phyloP scores from a whole-genome alignment of 1,139 yeast genomes.

The Lodderomyces margitis region DNA sequence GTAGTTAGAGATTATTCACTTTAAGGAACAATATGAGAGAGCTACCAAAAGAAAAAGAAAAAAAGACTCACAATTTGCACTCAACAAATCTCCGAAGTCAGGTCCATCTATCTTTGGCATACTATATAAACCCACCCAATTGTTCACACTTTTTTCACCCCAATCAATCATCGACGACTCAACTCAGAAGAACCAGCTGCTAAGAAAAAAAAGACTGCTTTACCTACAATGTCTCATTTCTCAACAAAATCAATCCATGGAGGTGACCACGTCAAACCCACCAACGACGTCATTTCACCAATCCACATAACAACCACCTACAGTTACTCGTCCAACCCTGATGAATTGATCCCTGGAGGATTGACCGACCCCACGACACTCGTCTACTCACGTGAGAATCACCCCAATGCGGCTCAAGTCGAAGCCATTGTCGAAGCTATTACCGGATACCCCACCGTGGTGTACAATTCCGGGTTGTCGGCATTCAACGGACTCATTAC shows the following conservation, averaged over 20 bases:
- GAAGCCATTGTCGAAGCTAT: slow-evolving; percentile 66
- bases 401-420: slow-evolving; percentile 66
- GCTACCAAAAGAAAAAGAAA: neutral
- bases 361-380: slow-evolving; percentile 20
- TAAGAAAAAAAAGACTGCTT: too few relatives aligned
- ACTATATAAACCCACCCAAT: neutral
- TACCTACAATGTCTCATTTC: slow-evolving; percentile 44
- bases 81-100: too few relatives aligned
- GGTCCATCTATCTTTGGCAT: too few relatives aligned
- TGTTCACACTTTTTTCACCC: too few relatives aligned
- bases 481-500: slow-evolving; percentile 79
- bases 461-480: slow-evolving; percentile 73
- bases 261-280: slow-evolving; percentile 48
- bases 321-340: slow-evolving; percentile 61
- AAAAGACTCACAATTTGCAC: too few relatives aligned
- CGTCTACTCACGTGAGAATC: slow-evolving; percentile 66
- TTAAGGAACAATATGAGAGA: too few relatives aligned
- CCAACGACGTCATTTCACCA: slow-evolving; percentile 70
- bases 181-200: too few relatives aligned
- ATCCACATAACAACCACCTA: slow-evolving; percentile 80
- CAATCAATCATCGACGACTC: too few relatives aligned
- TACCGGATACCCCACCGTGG: slow-evolving; percentile 55
- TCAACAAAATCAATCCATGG: slow-evolving; percentile 61
- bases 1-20: too few relatives aligned
- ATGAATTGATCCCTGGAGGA: slow-evolving; percentile 39